Conservation (phyloP, 139 green algal genomes). For the Yamagishiella unicocca region DNA sequence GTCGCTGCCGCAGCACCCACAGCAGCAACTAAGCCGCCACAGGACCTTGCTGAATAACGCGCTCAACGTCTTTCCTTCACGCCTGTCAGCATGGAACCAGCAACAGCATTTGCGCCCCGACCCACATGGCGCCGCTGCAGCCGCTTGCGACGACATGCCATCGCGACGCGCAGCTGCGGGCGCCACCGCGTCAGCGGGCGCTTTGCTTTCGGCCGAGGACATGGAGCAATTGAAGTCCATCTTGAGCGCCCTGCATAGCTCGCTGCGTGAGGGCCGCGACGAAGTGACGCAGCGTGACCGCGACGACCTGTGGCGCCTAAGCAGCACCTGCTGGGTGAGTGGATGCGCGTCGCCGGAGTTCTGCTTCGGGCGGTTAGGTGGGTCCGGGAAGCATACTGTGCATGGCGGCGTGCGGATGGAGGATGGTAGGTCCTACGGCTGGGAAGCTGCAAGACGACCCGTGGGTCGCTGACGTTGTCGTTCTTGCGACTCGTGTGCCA, state of each 20-base stretch:
- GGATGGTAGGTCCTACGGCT: too few relatives aligned
- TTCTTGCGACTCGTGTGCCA: too few relatives aligned
- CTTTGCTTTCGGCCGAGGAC: neutral
- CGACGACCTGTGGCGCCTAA: constrained; percentile 30
- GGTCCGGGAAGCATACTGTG: too few relatives aligned
- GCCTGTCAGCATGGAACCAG: neutral
- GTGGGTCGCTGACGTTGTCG: too few relatives aligned
- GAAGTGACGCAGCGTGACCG: neutral
- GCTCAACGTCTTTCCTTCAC: neutral
- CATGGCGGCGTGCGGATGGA: too few relatives aligned
- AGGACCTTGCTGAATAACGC: constrained; percentile 25
- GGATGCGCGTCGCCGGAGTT: too few relatives aligned
- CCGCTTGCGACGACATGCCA: too few relatives aligned
- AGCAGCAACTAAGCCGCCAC: neutral
- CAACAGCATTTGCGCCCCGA: neutral
- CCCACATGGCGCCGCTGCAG: neutral
- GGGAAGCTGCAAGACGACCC: too few relatives aligned
- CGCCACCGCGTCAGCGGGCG: neutral
- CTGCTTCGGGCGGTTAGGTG: too few relatives aligned
- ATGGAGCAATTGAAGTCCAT: neutral
- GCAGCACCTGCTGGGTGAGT: constrained; percentile 22
- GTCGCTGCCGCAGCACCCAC: neutral
- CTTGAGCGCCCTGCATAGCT: neutral
- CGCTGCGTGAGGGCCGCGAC: neutral
- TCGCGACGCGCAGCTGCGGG: neutral